Evolutionary conservation across 805 yeast species (phyloP).

Genomic region (Pichia exigua): DNA sequence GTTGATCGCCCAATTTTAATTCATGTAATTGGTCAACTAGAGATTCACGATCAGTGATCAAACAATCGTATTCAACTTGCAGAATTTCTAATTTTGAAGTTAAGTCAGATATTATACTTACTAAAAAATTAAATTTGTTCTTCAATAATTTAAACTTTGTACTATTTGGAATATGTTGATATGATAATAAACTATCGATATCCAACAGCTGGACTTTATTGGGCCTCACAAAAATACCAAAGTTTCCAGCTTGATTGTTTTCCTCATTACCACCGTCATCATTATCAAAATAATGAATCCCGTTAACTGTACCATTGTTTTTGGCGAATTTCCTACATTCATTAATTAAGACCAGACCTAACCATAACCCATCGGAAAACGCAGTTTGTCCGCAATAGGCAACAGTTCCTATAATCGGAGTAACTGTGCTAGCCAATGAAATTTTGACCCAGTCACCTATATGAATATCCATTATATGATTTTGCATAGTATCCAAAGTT

Average conservation of each 20-base stretch:
- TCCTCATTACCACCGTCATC: neutral
- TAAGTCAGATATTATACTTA: neutral
- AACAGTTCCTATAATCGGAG: slow-evolving; percentile 32
- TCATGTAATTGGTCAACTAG: neutral
- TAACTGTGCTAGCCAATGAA: neutral
- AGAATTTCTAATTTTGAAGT: neutral
- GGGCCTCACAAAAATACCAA: slow-evolving; percentile 4
- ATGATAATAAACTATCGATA: neutral
- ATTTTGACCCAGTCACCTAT: neutral
- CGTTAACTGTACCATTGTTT: slow-evolving; percentile 43
- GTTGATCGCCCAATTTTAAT: too few species aligned
- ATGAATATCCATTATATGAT: neutral
- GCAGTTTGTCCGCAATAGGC: slow-evolving; percentile 45
- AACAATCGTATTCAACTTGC: neutral
- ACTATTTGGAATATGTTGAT: neutral
- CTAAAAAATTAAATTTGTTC: too few species aligned
- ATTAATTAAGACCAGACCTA: slow-evolving; percentile 38
- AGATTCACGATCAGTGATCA: neutral
- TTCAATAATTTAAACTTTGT: neutral
- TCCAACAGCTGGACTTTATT: neutral
- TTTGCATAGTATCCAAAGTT: too few species aligned
- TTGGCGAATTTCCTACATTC: slow-evolving; percentile 31
- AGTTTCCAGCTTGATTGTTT: neutral
- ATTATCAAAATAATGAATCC: slow-evolving; percentile 33
- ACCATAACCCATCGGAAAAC: slow-evolving; percentile 56